Evolutionary conservation across 176 grass and related monocot genomes (phyloP).

Genomic region (Olyra latifolia): DNA sequence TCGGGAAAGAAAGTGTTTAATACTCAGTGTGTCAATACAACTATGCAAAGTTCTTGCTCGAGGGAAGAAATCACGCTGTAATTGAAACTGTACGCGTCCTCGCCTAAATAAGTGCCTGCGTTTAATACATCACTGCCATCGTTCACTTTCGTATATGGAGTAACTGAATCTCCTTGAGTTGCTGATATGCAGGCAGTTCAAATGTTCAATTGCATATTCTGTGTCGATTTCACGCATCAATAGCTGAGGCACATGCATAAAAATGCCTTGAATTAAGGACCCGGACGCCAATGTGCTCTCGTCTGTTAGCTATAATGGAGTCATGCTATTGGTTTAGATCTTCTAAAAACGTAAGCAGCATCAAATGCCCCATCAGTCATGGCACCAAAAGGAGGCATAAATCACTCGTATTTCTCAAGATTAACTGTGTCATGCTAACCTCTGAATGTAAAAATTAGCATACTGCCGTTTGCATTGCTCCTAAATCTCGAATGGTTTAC

Average conservation of each 20-base stretch:
- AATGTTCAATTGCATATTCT: conserved; percentile 81
- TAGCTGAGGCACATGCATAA: conserved; percentile 53
- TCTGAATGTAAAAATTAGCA: neutral
- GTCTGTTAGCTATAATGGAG: neutral
- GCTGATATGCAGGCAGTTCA: conserved; percentile 49
- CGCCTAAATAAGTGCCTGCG: neutral
- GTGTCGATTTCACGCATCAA: conserved; percentile 66
- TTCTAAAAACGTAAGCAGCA: neutral
- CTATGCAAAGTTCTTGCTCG: conserved; percentile 3
- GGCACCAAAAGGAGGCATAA: neutral
- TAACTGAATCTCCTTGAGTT: no score
- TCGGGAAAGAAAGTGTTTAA: no score
- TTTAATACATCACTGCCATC: neutral
- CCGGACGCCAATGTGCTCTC: conserved; percentile 41
- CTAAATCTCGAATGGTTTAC: neutral
- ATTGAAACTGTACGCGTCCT: neutral
- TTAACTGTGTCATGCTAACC: neutral
- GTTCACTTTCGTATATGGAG: neutral
- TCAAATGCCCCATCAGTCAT: neutral
- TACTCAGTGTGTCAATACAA: no score
- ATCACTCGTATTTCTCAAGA: conserved; percentile 1
- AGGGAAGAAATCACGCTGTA: neutral
- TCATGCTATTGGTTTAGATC: conserved; percentile 2
- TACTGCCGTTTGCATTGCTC: neutral
- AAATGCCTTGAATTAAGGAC: conserved; percentile 58